phyloP scores from a whole-genome alignment of 78 protist genomes.

The Dictyostelium discoideum region DNA sequence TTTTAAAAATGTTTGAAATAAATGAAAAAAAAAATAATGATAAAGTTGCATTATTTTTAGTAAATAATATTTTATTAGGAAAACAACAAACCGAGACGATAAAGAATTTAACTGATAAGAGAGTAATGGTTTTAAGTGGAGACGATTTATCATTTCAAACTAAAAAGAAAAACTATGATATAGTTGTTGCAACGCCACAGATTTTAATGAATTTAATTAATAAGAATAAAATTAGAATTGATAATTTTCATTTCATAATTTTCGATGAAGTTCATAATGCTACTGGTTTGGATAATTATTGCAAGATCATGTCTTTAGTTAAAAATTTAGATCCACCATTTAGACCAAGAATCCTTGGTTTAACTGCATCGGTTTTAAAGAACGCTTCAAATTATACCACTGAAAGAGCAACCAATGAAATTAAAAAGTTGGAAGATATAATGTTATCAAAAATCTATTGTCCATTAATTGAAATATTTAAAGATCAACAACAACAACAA shows the following conservation, averaged over 20 bases:
- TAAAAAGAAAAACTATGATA: neutral
- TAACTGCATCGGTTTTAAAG: neutral
- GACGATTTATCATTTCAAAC: neutral
- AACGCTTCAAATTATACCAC: neutral
- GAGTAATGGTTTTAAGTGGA: neutral
- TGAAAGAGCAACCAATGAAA: neutral
- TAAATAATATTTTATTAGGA: constrained; percentile 30
- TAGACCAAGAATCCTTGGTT: constrained; percentile 4
- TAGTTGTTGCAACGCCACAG: constrained; percentile 26
- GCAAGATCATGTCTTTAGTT: neutral
- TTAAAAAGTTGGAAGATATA: neutral
- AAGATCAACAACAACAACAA: neutral
- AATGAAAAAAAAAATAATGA: neutral
- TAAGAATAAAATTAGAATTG: neutral
- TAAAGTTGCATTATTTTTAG: constrained; percentile 20
- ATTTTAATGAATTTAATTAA: neutral
- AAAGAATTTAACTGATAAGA: neutral
- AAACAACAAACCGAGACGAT: constrained; percentile 60
- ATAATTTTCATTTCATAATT: constrained; percentile 32
- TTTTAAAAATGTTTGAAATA: neutral
- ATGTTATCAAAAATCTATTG: constrained; percentile 3
- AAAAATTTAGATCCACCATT: neutral
- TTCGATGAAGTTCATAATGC: constrained; percentile 86
- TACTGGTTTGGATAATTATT: constrained; percentile 25
- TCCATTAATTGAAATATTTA: neutral